Conservation (phyloP, 495 filamentous ascomycete genomes). For the Penicillium ochrochloron region DNA sequence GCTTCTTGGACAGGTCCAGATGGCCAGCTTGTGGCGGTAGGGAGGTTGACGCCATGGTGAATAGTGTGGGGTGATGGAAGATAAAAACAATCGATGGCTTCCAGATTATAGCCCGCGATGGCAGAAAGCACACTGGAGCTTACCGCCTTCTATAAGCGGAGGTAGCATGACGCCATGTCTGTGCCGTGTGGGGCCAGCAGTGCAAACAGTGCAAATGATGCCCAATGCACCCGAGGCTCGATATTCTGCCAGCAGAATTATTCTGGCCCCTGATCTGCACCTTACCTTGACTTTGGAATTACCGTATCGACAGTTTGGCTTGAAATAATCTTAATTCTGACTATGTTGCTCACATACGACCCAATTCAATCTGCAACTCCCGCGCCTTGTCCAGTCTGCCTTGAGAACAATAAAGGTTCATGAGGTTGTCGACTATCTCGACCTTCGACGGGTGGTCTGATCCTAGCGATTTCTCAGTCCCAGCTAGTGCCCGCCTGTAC, state of each 20-base stretch:
- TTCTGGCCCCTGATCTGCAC: neutral
- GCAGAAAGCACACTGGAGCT: neutral
- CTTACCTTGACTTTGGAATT: neutral
- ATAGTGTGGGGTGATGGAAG: conserved; percentile 15
- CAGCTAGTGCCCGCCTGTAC: neutral
- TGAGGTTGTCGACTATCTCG: neutral
- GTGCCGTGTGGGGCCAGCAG: neutral
- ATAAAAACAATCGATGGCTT: neutral
- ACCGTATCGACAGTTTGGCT: neutral
- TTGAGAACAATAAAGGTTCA: neutral
- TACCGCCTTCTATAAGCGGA: conserved; percentile 1
- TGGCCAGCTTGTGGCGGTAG: conserved; percentile 41
- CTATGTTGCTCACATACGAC: neutral
- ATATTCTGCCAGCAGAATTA: conserved; percentile 1
- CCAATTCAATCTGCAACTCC: conserved; percentile 22
- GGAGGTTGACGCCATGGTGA: conserved; percentile 36
- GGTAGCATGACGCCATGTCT: neutral
- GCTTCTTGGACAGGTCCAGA: conserved; percentile 62
- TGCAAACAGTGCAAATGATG: neutral
- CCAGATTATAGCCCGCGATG: neutral
- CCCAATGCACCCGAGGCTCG: neutral
- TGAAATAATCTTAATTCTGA: neutral
- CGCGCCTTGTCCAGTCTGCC: conserved; percentile 26
- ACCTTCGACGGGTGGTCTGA: neutral
- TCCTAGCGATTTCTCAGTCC: neutral